Evolutionary conservation across 371 early-diverging fungal genomes (phyloP).

Genomic region (Amoeboaphelidium occidentale): DNA sequence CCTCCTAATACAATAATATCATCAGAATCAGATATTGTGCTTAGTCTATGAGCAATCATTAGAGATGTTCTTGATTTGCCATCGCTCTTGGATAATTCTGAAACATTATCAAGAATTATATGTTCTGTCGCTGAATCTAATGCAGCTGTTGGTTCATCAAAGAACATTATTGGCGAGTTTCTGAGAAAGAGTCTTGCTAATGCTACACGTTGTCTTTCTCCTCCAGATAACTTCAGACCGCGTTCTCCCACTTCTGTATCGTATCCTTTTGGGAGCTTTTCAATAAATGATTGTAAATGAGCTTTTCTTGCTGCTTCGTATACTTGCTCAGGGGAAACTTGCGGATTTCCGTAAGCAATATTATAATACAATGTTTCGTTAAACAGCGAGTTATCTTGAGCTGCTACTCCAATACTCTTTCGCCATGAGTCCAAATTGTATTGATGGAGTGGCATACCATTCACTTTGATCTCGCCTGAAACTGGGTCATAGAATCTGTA

Average conservation of each 20-base stretch:
- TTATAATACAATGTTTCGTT: slow-evolving; percentile 42
- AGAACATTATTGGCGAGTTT: slow-evolving; percentile 43
- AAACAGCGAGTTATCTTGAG: slow-evolving; percentile 54
- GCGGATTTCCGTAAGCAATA: slow-evolving; percentile 30
- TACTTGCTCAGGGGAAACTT: slow-evolving; percentile 24
- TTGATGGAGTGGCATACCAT: slow-evolving; percentile 43
- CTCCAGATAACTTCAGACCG: slow-evolving; percentile 58
- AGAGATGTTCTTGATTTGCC: slow-evolving; percentile 39
- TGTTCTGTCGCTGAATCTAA: slow-evolving; percentile 74
- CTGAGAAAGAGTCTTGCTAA: slow-evolving; percentile 55
- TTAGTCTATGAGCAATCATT: slow-evolving; percentile 49
- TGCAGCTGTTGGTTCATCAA: slow-evolving; percentile 87
- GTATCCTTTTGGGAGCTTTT: slow-evolving; percentile 30
- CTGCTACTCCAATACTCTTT: slow-evolving; percentile 47
- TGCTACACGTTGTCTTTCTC: slow-evolving; percentile 53
- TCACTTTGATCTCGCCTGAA: slow-evolving; percentile 39
- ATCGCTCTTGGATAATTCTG: slow-evolving; percentile 14
- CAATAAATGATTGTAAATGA: slow-evolving; percentile 32
- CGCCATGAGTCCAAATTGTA: slow-evolving; percentile 44
- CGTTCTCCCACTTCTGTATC: slow-evolving; percentile 48
- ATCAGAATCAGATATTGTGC: slow-evolving; percentile 52
- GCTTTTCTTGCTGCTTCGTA: slow-evolving; percentile 29
- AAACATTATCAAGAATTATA: slow-evolving; percentile 44
- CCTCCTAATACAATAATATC: slow-evolving; percentile 36
- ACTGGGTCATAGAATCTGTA: slow-evolving; percentile 68